phyloP scores from a whole-genome alignment of 306 rosid genomes.

The Pueraria montana region DNA sequence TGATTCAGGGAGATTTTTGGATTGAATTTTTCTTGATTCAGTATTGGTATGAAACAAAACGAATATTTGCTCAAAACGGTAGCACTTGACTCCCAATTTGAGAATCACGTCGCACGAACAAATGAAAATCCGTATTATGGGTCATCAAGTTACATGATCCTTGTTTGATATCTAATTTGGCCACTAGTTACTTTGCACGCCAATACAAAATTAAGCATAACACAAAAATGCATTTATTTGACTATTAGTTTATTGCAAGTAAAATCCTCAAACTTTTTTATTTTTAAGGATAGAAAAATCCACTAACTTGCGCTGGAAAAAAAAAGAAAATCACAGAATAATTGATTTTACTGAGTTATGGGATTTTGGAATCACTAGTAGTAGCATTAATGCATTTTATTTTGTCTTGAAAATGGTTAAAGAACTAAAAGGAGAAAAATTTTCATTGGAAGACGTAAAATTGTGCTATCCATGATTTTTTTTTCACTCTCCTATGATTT shows the following conservation, averaged over 20 bases:
- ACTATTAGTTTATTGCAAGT: neutral
- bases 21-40: neutral
- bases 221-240: neutral
- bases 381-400: no score
- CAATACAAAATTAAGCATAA: neutral
- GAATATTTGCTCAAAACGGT: neutral
- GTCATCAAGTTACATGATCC: neutral
- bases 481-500: no score
- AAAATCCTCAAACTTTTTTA: no score
- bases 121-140: neutral
- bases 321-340: no score
- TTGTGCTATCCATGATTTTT: no score
- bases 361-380: no score
- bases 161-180: neutral
- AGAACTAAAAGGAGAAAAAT: no score
- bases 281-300: neutral
- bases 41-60: neutral
- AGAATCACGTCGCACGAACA: neutral
- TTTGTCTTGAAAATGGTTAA: no score
- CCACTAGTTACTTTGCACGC: neutral
- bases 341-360: neutral
- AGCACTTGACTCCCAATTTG: conserved; percentile 23
- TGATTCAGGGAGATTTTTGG: neutral
- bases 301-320: neutral
- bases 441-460: no score